Evolutionary conservation across 169 alveolate species (phyloP), one percentile per base, ranked within the genome.

Genomic region (Plasmodium ovale): DNA sequence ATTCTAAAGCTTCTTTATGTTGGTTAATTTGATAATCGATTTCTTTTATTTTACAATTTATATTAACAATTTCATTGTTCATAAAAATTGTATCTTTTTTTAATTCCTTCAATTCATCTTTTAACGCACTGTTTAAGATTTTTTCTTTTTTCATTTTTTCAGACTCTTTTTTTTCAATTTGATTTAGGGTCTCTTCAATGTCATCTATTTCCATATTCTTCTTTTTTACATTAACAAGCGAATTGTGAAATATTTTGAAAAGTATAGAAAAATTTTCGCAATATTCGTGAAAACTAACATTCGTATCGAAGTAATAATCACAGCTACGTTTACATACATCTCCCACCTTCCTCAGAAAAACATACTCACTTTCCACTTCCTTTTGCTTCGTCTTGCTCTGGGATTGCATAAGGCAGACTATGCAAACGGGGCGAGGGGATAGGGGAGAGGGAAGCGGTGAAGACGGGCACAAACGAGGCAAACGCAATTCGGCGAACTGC

Each of bases 1-100:
- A 82, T 39, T 82, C 90, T 0, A 82, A 65, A 9, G 84, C 79
- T 56, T 82, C 90, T 21, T 65, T 82, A 69, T 82, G 90, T 16
- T 82, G 90, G 29, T 82, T 82, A 49, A 82, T 82, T 49, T 82
- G 90, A 27, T 82, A 82, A 51, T 82, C 84, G 4, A 82, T 29
- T 47, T 82, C 90, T 82, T 82, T 51, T 82, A 82, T 82, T 82
- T 65, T 82, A 35, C 65, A 65, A 19, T 51, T 54, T 49, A 82
- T 65, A n/a, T 53, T 82, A 27, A 16, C 59, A 42, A 84, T 65
- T 65, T 82, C 90, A 42, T 82, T 82, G 16, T 56, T 82, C 90
- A 82, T 82, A 58, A 65, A 65, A 27, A 29, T 12, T 7, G 65
- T 44, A 49, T 64, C 25, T 0, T 68, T 82, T 82, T 64, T 62